Base-by-base conservation (phyloP, 164 flowering plant species). In the Dillenia suffruticosa region DNA sequence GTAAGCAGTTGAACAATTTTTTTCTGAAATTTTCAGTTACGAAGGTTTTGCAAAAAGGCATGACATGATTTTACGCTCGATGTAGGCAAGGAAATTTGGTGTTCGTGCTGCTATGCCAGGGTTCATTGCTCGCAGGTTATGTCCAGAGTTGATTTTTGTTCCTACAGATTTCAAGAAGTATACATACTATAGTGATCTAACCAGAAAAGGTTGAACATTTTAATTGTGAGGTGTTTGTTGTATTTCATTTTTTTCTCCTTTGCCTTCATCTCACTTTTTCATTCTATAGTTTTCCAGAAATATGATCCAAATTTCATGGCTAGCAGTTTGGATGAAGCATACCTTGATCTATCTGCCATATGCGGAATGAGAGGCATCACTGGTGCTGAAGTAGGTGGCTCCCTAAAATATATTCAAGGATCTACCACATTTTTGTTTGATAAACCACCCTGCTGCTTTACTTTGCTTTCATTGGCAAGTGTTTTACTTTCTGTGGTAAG, bases 101-200 rank as follows among this genome's bases (percentile, higher is more conserved):
- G 99, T 91, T 76, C 92, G 99, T 77, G 96, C 99, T 72, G 99
- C 97, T 59, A 94, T 91, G 99, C 99, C 99, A 67, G 99, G 99
- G 56, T 94, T 94, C 63, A 94, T 94, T 85, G 99, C 96, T 9
- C 84, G 87, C 49, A 94, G 83, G 77, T 74, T 94, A 71, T 94
- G 96, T 69, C 96, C 96, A n/a, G 82, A 86, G 57, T 76, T 94
- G 76, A 77, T 86, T 57, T 85, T 94, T 79, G 96, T 85, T 67
- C 97, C 96, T 3, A 54, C 71, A 14, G 88, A 94, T 81, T 88
- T 94, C 70, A 82, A 81, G 77, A 91, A 86, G 74, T 94, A 94
- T 68, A 85, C 76, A 56, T 54, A 88, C 70, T 94, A 88, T 66
- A 91, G 99, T 73, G 83, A 72, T 61, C 79, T 94, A 72, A 85